A percentile compares a stretch with the other conserved stretches of the same genome.
Evolutionary conservation across 192 early-diverging fungal genomes (phyloP).

Genomic region (Backusella psychrophila): DNA sequence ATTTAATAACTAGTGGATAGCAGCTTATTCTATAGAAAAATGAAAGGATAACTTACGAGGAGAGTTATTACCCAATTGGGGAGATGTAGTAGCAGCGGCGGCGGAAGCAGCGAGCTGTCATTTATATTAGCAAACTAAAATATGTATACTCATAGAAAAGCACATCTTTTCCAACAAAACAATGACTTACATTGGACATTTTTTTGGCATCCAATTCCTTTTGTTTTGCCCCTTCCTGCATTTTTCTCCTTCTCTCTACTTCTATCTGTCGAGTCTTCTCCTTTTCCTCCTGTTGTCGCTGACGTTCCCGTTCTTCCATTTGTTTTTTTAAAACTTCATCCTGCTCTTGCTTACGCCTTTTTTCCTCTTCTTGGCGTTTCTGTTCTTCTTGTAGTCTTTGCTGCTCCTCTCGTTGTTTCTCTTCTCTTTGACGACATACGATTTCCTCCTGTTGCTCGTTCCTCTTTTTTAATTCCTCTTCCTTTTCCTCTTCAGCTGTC

Average conservation of each 20-base stretch:
- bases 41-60: slow-evolving; percentile 7
- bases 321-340: slow-evolving; percentile 15
- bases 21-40: not conserved
- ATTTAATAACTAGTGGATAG: not conserved
- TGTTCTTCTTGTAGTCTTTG: not conserved
- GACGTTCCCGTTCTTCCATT: slow-evolving; percentile 28
- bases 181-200: not conserved
- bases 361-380: slow-evolving; percentile 20
- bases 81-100: slow-evolving; percentile 6
- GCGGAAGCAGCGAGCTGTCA: slow-evolving; percentile 5
- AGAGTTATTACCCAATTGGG: slow-evolving; percentile 10
- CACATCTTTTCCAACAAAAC: not conserved
- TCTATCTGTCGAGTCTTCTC: slow-evolving; percentile 19
- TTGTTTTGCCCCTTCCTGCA: slow-evolving; percentile 28
- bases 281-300: slow-evolving; percentile 24
- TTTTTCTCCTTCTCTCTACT: slow-evolving; percentile 14
- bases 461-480: slow-evolving; percentile 29
- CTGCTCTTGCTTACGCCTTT: slow-evolving; percentile 12
- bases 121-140: not conserved
- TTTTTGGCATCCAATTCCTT: slow-evolving; percentile 12
- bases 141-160: not conserved
- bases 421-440: slow-evolving; percentile 16
- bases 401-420: not conserved
- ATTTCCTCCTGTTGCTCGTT: slow-evolving; percentile 25
- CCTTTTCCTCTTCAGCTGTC: slow-evolving; percentile 20